These are phyloP conservation scores for Phytophthora hybrid DNA, from an alignment of 352 stramenopile genomes.

Conservation along the genomic window DNA sequence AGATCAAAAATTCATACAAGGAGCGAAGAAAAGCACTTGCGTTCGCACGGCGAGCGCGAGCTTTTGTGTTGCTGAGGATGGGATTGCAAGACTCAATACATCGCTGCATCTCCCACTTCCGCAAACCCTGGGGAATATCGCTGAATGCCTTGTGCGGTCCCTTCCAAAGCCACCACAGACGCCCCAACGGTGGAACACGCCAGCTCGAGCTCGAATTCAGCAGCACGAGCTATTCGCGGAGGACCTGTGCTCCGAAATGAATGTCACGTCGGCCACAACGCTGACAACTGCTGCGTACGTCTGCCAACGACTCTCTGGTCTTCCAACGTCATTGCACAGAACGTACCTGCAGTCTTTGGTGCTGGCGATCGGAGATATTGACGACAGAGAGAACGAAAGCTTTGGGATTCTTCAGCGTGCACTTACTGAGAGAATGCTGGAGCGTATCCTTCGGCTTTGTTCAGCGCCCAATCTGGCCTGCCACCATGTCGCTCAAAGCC, in stretches of 20 bases:
- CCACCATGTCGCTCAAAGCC: conserved; percentile 7
- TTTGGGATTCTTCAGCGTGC: not conserved
- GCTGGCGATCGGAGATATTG: conserved; percentile 21
- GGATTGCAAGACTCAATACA: conserved; percentile 21
- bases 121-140: conserved; percentile 18
- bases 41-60: conserved; percentile 37
- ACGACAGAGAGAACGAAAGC: conserved; percentile 1
- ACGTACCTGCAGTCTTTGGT: conserved; percentile 39
- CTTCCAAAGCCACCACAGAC: not conserved
- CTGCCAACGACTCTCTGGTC: conserved; percentile 32
- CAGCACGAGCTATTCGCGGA: not conserved
- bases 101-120: conserved; percentile 28
- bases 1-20: conserved; percentile 17
- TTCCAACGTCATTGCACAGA: conserved; percentile 39
- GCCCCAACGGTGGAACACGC: not conserved
- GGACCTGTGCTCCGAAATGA: not conserved
- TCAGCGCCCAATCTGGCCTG: conserved; percentile 22
- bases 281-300: conserved; percentile 32
- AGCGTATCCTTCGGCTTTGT: conserved; percentile 24
- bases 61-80: conserved; percentile 36
- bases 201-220: not conserved
- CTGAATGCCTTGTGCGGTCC: conserved; percentile 18
- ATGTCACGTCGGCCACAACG: conserved; percentile 12
- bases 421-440: conserved; percentile 10
- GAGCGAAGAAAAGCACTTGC: conserved; percentile 12